Evolutionary conservation across 768 basidiomycete species (phyloP), one percentile per base, ranked within the genome.

Genomic region (Pulveroboletus ravenelii): DNA sequence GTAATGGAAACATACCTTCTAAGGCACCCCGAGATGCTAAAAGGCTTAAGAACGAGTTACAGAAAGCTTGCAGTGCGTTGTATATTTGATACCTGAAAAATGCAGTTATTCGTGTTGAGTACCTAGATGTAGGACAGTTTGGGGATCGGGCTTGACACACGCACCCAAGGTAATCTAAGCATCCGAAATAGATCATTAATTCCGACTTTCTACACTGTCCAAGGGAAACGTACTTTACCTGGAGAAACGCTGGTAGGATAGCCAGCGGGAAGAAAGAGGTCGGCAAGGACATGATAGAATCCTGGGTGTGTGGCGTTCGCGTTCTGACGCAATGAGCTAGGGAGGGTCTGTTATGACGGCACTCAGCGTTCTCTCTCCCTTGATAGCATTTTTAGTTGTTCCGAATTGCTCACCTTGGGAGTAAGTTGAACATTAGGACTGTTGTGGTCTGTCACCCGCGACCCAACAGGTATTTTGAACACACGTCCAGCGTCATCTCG

Each of bases 11-110:
- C 37, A 29, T 43, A 81, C 85, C 85, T 75, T 87, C 81, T 6
- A 88, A 69, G 3, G 82, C 76, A 14, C 85, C 84, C 55, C 85
- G 72, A 6, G 84, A 85, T 1, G 85, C 80, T n/a, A 88, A 59
- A 25, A 87, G 67, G 0, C 80, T 74, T 0, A 84, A 78, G 2
- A 87, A 65, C 0, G 85, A 83, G 58, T 79, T 86, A 59, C 82
- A 86, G 55, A 85, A 86, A 3, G 84, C 81, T 64, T 87, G 85
- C 4, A 84, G 49, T 0, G 81, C 80, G 55, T 87, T 86, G 56
- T 79, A 74, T 13, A 81, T 68, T 61, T 87, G 84, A 57, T 84
- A 87, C 52, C 84, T 86, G 57, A 40, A 46, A 54, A 13, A 37
- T 6, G 15, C 15, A n/a, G 23, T 10, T 7, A 47, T 9, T 36